These are phyloP conservation scores for Starmera caribaea DNA, from an alignment of 805 yeast species.

Conservation along the genomic window DNA sequence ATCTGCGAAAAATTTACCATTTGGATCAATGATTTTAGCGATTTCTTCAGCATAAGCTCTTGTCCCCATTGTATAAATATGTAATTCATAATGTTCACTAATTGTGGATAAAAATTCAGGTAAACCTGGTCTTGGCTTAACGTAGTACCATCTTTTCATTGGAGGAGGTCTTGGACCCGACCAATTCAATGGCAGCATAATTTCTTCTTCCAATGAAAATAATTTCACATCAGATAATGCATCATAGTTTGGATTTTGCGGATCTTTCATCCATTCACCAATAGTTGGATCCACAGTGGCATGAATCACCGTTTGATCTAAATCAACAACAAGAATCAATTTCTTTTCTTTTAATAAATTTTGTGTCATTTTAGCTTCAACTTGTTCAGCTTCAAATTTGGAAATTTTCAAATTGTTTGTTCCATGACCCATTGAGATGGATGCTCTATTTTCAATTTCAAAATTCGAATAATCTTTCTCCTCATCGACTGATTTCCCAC, in stretches of 20 bases:
- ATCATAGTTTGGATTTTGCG: slow-evolving; percentile 73
- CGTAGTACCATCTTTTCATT: slow-evolving; percentile 70
- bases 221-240: slow-evolving; percentile 74
- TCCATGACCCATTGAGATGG: slow-evolving; percentile 84
- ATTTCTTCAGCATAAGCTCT: slow-evolving; percentile 85
- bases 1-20: slow-evolving; percentile 79
- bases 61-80: slow-evolving; percentile 97
- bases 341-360: slow-evolving; percentile 53
- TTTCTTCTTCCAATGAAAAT: slow-evolving; percentile 72
- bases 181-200: slow-evolving; percentile 46
- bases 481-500: slow-evolving; percentile 69
- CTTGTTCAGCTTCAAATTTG: slow-evolving; percentile 73
- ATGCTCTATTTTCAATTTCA: slow-evolving; percentile 54
- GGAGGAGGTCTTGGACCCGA: slow-evolving; percentile 52
- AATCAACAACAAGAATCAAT: slow-evolving; percentile 85
- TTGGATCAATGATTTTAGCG: slow-evolving; percentile 87
- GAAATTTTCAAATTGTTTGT: slow-evolving; percentile 78
- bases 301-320: slow-evolving; percentile 95
- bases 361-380: slow-evolving; percentile 59
- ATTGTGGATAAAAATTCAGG: slow-evolving; percentile 59
- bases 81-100: slow-evolving; percentile 70
- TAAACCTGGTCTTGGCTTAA: slow-evolving; percentile 85
- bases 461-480: slow-evolving; percentile 68
- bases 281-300: slow-evolving; percentile 98
- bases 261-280: slow-evolving; percentile 90